Evolutionary conservation across 768 basidiomycete species (phyloP).

Genomic region (Symmetrospora coprosmae): DNA sequence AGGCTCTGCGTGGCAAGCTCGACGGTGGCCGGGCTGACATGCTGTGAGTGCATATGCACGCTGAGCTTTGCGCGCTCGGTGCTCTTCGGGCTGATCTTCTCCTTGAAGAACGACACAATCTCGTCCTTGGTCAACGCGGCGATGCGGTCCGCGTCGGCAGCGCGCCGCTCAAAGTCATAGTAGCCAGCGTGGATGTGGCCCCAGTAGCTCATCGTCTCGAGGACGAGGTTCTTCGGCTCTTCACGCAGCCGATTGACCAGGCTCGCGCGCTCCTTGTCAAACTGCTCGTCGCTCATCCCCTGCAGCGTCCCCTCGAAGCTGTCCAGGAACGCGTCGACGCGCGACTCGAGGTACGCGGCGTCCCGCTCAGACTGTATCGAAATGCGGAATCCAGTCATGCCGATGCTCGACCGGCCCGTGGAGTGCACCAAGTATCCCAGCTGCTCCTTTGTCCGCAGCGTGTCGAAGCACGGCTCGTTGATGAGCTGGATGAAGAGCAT

Average conservation of each 20-base stretch:
- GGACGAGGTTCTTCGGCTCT: conserved; percentile 64
- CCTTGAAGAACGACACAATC: conserved; percentile 54
- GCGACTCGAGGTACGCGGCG: conserved; percentile 64
- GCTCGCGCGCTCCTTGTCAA: conserved; percentile 60
- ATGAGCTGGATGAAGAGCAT: conserved; percentile 68
- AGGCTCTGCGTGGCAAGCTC: neutral
- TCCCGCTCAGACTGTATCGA: conserved; percentile 76
- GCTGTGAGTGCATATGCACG: conserved; percentile 35
- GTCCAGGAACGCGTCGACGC: conserved; percentile 76
- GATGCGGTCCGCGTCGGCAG: conserved; percentile 56
- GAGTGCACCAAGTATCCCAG: conserved; percentile 74
- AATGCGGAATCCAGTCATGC: conserved; percentile 62
- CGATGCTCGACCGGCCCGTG: conserved; percentile 45
- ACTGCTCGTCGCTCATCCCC: conserved; percentile 57
- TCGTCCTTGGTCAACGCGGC: conserved; percentile 58
- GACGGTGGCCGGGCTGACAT: conserved; percentile 7
- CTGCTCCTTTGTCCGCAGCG: conserved; percentile 84
- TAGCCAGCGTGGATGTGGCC: conserved; percentile 60
- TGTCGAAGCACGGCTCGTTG: conserved; percentile 79
- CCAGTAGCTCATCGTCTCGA: conserved; percentile 46
- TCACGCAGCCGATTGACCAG: conserved; percentile 71
- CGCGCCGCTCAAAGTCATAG: conserved; percentile 65
- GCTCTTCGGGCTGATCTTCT: conserved; percentile 54
- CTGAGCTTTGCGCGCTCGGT: conserved; percentile 64
- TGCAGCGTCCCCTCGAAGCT: conserved; percentile 55